A percentile compares a stretch with the other conserved stretches of the same genome.
phyloP scores from a whole-genome alignment of 1,284 basidiomycete genomes.

The Ustilago loliicola region DNA sequence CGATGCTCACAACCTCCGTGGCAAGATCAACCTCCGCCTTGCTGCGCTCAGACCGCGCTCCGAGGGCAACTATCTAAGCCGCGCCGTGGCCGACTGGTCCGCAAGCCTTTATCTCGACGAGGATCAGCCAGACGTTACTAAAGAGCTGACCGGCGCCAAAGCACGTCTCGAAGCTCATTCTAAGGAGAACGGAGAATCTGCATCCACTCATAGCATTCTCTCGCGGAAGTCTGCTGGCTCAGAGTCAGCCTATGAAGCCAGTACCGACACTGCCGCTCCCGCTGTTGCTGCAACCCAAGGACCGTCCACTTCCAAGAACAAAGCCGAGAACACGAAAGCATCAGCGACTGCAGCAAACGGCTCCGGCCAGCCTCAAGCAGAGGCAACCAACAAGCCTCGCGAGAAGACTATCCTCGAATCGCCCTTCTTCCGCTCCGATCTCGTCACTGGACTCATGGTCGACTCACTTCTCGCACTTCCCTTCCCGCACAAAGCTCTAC shows the following conservation, averaged over 20 bases:
- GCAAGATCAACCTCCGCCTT: slow-evolving; percentile 30
- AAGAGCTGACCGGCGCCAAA: slow-evolving; percentile 15
- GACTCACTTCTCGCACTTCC: slow-evolving; percentile 36
- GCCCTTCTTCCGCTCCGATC: slow-evolving; percentile 50
- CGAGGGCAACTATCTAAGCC: slow-evolving; percentile 25
- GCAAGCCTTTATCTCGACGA: slow-evolving; percentile 31
- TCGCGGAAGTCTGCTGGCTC: not conserved
- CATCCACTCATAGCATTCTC: not conserved
- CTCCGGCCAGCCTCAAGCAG: not conserved
- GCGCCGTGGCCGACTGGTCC: slow-evolving; percentile 34
- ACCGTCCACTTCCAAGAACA: not conserved
- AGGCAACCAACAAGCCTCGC: slow-evolving; percentile 12
- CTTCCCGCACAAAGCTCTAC: slow-evolving; percentile 42
- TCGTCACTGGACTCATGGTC: slow-evolving; percentile 47
- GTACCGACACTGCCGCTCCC: not conserved
- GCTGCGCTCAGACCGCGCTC: slow-evolving; percentile 18
- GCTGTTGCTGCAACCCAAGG: not conserved
- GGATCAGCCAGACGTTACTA: slow-evolving; percentile 16
- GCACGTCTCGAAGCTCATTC: slow-evolving; percentile 6
- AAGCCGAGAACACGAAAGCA: not conserved
- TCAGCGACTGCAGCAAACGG: not conserved
- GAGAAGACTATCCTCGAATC: slow-evolving; percentile 51
- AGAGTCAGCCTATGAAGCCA: not conserved
- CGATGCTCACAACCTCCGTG: slow-evolving; percentile 37
- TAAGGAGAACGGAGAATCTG: not conserved